These are phyloP conservation scores for Ceriops tagal DNA, from an alignment of 345 rosid species.

Conservation along the genomic window DNA sequence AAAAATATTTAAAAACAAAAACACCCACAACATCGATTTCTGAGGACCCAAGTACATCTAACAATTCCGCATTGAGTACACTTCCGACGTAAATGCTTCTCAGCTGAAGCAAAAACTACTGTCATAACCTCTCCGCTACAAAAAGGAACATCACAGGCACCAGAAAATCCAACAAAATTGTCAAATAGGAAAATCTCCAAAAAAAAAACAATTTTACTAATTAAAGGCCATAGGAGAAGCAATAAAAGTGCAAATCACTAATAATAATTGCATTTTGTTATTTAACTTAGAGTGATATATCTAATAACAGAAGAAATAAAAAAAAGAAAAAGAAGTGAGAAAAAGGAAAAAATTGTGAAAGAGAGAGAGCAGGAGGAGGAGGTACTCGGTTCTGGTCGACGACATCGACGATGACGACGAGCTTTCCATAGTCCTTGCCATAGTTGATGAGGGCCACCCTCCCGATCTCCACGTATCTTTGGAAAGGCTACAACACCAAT, in stretches of 20 bases:
- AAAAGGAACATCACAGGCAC: no score
- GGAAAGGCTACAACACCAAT: constrained; percentile 50
- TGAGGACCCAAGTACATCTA: background rate
- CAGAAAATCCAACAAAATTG: no score
- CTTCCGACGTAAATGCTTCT: no score
- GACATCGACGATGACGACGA: constrained; percentile 87
- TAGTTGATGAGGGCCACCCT: constrained; percentile 85
- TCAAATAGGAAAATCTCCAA: no score
- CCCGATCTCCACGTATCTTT: constrained; percentile 91
- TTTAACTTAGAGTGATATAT: background rate
- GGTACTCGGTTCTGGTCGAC: constrained; percentile 80
- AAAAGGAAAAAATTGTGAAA: background rate
- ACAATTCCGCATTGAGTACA: no score
- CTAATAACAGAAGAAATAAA: background rate
- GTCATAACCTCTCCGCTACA: no score
- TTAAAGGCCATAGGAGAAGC: no score
- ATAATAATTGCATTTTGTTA: no score
- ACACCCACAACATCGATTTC: background rate
- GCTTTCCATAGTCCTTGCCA: constrained; percentile 77
- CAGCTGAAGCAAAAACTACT: no score
- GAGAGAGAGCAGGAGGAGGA: background rate
- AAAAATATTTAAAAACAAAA: background rate
- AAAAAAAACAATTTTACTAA: no score
- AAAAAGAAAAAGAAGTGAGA: background rate
- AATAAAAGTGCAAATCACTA: no score